These are phyloP conservation scores for Kernera saxatilis DNA, from an alignment of 345 rosid genomes.

Conservation along the genomic window DNA sequence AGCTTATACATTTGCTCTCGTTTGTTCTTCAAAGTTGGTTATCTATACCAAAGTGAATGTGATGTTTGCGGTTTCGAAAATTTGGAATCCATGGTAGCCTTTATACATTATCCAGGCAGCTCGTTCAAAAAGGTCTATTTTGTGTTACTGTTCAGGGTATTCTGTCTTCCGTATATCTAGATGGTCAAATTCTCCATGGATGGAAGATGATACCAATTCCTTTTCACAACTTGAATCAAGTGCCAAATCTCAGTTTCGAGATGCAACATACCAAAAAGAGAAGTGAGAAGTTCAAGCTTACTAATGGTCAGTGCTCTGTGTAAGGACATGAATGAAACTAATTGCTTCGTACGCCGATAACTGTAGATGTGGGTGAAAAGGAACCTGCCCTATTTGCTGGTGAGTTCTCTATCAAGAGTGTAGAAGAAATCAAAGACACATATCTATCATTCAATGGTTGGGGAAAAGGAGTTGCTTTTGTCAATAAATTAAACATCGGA, in stretches of 20 bases:
- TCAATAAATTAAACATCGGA: conserved; percentile 79
- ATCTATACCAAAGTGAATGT: neutral
- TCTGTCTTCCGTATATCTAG: conserved; percentile 64
- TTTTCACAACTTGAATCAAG: conserved; percentile 61
- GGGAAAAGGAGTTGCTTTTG: conserved; percentile 80
- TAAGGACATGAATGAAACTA: neutral
- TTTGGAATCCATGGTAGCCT: neutral
- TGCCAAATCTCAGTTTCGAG: conserved; percentile 35
- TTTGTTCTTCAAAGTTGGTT: neutral
- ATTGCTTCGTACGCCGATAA: neutral
- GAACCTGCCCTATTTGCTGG: conserved; percentile 73
- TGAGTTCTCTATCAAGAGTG: conserved; percentile 41
- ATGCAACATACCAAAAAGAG: conserved; percentile 26
- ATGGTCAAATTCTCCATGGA: conserved; percentile 46
- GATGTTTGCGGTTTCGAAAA: neutral
- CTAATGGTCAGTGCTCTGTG: conserved; percentile 30
- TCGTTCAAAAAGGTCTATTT: neutral
- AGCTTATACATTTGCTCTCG: neutral
- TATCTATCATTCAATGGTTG: conserved; percentile 73
- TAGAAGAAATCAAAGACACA: conserved; percentile 55
- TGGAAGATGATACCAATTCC: conserved; percentile 88
- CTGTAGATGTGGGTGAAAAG: conserved; percentile 42
- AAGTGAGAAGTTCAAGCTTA: conserved; percentile 22
- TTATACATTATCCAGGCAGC: neutral
- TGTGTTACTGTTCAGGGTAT: conserved; percentile 52